Evolutionary conservation across 495 filamentous ascomycete genomes (phyloP).

Genomic region (Tuber microsphaerosporum): DNA sequence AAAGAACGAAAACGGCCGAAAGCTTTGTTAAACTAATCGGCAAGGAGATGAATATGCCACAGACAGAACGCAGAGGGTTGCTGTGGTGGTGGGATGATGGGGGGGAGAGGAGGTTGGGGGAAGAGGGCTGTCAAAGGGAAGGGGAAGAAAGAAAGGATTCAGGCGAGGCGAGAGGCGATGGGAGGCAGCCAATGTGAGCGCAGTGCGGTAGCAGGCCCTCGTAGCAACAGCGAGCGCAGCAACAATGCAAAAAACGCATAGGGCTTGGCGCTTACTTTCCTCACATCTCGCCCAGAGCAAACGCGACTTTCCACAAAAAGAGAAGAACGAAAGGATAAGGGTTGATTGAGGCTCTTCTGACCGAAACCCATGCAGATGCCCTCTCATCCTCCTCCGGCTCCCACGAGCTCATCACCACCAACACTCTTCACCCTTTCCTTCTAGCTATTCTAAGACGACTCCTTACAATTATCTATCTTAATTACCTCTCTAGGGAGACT

Average conservation of each 20-base stretch:
- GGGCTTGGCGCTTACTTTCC: not conserved
- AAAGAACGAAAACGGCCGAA: not conserved
- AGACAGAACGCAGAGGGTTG: not conserved
- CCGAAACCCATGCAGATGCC: not conserved
- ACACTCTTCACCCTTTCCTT: not conserved
- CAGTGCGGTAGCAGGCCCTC: not conserved
- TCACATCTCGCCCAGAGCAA: not conserved
- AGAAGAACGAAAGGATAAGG: not conserved
- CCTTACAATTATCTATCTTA: not conserved
- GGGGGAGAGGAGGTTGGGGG: not conserved
- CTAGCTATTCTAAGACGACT: not conserved
- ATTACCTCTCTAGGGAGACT: not conserved
- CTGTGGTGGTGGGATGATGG: constrained; percentile 1
- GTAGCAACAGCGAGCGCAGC: not conserved
- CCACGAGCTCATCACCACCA: not conserved
- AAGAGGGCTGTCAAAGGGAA: not conserved
- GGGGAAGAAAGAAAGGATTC: not conserved
- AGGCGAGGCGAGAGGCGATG: not conserved
- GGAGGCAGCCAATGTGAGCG: not conserved
- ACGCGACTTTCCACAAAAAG: not conserved
- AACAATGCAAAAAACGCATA: not conserved
- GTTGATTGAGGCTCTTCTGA: not conserved
- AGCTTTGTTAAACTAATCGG: not conserved
- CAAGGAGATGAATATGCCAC: not conserved
- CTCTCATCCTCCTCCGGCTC: not conserved